Evolutionary conservation across 2,329 filamentous ascomycete species (phyloP).

Genomic region (Rutstroemia sp.): DNA sequence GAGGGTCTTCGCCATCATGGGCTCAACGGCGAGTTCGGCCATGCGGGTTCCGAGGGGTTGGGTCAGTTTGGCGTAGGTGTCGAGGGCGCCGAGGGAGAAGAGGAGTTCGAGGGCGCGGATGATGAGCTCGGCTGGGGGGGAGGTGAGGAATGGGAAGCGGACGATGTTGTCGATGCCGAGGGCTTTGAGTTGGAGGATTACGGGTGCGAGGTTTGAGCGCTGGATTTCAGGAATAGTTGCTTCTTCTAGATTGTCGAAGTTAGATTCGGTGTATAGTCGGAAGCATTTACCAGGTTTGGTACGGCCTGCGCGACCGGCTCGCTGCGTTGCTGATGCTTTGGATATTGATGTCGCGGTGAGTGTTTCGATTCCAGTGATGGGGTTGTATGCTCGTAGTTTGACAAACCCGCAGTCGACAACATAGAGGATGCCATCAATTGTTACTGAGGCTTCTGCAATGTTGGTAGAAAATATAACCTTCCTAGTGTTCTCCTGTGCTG

Average conservation of each 20-base stretch:
- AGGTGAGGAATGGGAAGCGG: slow-evolving; percentile 80
- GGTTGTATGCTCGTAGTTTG: slow-evolving; percentile 81
- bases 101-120: slow-evolving; percentile 81
- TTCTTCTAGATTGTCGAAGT: slow-evolving; percentile 58
- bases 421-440: slow-evolving; percentile 85
- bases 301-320: slow-evolving; percentile 82
- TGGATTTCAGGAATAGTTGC: slow-evolving; percentile 85
- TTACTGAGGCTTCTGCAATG: slow-evolving; percentile 93
- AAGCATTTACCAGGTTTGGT: slow-evolving; percentile 92
- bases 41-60: slow-evolving; percentile 81
- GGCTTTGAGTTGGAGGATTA: slow-evolving; percentile 87
- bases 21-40: slow-evolving; percentile 88
- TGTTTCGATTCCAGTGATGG: slow-evolving; percentile 77
- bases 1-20: slow-evolving; percentile 90
- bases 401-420: slow-evolving; percentile 89
- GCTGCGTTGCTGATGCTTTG: slow-evolving; percentile 86
- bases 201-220: slow-evolving; percentile 80
- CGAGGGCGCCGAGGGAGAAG: slow-evolving; percentile 77
- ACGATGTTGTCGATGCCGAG: slow-evolving; percentile 92
- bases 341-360: slow-evolving; percentile 75
- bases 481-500: slow-evolving; percentile 69
- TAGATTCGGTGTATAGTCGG: slow-evolving; percentile 76
- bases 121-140: slow-evolving; percentile 79
- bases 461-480: slow-evolving; percentile 94
- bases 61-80: slow-evolving; percentile 85